These are phyloP conservation scores for Vachellia collinsii DNA, from an alignment of 306 rosid species.

Conservation along the genomic window DNA sequence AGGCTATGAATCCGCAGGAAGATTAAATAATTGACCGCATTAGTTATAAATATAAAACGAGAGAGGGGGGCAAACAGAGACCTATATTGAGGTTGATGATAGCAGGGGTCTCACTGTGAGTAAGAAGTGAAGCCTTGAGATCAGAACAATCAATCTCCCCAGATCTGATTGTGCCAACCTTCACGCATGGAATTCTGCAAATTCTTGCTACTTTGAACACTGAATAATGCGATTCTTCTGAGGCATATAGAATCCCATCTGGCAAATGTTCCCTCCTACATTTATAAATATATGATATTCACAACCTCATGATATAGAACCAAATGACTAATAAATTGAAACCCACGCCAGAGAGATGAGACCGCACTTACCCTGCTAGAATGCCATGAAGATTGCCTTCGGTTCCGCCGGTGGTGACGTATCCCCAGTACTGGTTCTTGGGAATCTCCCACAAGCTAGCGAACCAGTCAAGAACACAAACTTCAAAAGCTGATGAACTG, in stretches of 20 bases:
- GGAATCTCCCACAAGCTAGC: not conserved
- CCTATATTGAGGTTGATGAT: not conserved
- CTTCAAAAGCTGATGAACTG: not conserved
- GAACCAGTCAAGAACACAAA: slow-evolving; percentile 1
- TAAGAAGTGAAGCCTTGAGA: not conserved
- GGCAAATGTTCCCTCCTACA: not conserved
- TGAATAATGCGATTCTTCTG: slow-evolving; percentile 2
- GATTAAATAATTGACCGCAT: not conserved
- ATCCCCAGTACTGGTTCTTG: not conserved
- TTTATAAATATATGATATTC: not conserved
- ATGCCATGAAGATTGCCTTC: slow-evolving; percentile 11
- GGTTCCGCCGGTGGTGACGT: not conserved
- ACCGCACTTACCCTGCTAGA: not conserved
- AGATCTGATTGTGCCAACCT: not conserved
- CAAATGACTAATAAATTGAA: not conserved
- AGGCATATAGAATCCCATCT: not conserved
- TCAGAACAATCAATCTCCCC: not conserved
- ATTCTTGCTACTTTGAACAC: slow-evolving; percentile 4
- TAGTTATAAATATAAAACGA: not conserved
- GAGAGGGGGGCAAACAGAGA: not conserved
- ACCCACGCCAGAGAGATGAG: not conserved
- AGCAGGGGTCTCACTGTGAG: not conserved
- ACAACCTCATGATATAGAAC: not conserved
- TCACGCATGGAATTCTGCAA: not conserved
- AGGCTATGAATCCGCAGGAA: not conserved